A percentile compares a stretch with the other conserved stretches of the same genome.
These are phyloP conservation scores for Kurtzmaniella natalensis DNA, from an alignment of 1,139 yeast genomes.

Conservation along the genomic window DNA sequence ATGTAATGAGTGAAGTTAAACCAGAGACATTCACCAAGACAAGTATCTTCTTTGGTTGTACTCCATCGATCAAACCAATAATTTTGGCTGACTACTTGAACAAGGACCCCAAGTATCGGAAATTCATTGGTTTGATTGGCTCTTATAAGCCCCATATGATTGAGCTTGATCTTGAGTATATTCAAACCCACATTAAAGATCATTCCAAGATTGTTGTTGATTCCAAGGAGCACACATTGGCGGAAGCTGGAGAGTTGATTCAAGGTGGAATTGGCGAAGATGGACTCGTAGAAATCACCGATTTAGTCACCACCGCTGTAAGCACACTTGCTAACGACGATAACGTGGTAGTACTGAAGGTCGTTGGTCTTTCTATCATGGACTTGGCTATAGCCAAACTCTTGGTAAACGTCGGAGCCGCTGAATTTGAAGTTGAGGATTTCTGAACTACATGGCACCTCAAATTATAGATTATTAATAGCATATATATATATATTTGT, in stretches of 20 bases:
- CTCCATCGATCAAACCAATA: constrained; percentile 51
- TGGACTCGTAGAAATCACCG: constrained; percentile 44
- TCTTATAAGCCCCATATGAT: constrained; percentile 67
- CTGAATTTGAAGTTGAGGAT: constrained; percentile 3
- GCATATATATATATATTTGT: too few relatives aligned
- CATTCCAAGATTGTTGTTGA: constrained; percentile 50
- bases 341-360: constrained; percentile 41
- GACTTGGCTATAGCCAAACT: constrained; percentile 46
- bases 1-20: constrained; percentile 7
- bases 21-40: constrained; percentile 21
- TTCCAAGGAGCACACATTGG: constrained; percentile 49
- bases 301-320: constrained; percentile 16
- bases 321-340: constrained; percentile 9
- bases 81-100: constrained; percentile 35
- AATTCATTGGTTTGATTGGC: constrained; percentile 58
- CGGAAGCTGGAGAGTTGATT: constrained; percentile 65
- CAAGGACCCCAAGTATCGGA: constrained; percentile 21
- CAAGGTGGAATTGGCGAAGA: constrained; percentile 32
- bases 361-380: constrained; percentile 62
- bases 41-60: constrained; percentile 52
- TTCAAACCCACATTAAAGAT: constrained; percentile 24
- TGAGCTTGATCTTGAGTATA: constrained; percentile 50
- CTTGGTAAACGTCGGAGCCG: constrained; percentile 14
- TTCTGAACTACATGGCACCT: too few relatives aligned
- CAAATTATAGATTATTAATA: too few relatives aligned